A percentile compares a stretch with the other conserved stretches of the same genome.
phyloP scores from a whole-genome alignment of 208 protist species.

The Trypanosoma rangeli region DNA sequence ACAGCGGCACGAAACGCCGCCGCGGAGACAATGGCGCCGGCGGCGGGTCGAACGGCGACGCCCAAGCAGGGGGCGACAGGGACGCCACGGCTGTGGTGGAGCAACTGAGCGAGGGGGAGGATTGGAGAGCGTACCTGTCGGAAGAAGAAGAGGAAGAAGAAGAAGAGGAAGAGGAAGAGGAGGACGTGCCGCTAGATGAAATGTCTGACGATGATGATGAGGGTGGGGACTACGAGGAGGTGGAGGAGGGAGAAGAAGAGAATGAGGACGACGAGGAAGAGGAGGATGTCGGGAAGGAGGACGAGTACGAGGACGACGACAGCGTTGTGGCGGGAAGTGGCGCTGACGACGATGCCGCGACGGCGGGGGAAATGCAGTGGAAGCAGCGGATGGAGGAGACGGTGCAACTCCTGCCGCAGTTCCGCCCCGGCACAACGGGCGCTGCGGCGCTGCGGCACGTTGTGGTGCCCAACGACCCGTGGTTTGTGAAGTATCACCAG shows the following conservation, averaged over 20 bases:
- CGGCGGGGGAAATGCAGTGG: constrained; percentile 24
- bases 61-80: constrained; percentile 6
- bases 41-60: too few relatives aligned
- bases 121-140: constrained; percentile 4
- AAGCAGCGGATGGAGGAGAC: constrained; percentile 25
- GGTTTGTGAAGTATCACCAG: constrained; percentile 68
- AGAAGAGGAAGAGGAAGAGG: constrained; percentile 34
- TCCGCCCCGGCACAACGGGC: constrained; percentile 34
- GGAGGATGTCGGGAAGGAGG: constrained; percentile 22
- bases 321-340: not conserved
- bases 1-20: not conserved
- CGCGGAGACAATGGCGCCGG: not conserved
- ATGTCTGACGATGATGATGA: constrained; percentile 33
- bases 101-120: constrained; percentile 8
- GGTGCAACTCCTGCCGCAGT: constrained; percentile 28
- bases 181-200: constrained; percentile 27
- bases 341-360: constrained; percentile 31
- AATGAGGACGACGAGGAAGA: constrained; percentile 30
- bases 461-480: constrained; percentile 42
- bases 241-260: constrained; percentile 24
- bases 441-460: constrained; percentile 33
- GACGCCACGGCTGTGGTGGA: not conserved
- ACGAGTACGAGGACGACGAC: constrained; percentile 36
- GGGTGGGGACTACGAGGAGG: constrained; percentile 12
- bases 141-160: constrained; percentile 23